A percentile compares a stretch with the other conserved stretches of the same genome.
phyloP scores from a whole-genome alignment of 2,329 filamentous ascomycete species.

The Basipetospora sp. region DNA sequence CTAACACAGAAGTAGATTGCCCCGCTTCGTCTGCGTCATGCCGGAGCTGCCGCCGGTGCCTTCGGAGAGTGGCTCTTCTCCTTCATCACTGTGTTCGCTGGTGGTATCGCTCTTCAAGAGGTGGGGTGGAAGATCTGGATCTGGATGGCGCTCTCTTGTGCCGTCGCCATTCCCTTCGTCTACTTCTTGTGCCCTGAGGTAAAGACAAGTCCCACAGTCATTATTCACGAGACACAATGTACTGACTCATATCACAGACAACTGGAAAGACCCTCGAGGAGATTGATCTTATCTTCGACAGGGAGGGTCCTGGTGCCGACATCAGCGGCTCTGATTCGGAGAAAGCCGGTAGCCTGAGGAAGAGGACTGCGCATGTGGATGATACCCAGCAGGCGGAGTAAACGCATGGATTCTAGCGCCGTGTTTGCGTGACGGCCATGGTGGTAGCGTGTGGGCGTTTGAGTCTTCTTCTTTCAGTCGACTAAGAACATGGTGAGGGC shows the following conservation, averaged over 20 bases:
- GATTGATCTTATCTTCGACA: constrained; percentile 4
- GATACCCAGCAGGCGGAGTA: too few relatives aligned
- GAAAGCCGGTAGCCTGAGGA: too few relatives aligned
- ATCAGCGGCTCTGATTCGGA: too few relatives aligned
- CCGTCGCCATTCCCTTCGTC: constrained; percentile 2
- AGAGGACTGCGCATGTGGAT: too few relatives aligned
- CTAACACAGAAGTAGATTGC: constrained; percentile 5
- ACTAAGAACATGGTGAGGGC: too few relatives aligned
- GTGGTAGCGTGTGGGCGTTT: too few relatives aligned
- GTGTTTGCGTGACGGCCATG: too few relatives aligned
- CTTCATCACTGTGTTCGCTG: constrained; percentile 9
- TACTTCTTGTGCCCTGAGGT: constrained; percentile 6
- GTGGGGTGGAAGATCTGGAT: constrained; percentile 10
- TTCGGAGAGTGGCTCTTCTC: constrained; percentile 10
- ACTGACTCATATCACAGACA: neutral
- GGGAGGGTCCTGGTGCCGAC: too few relatives aligned
- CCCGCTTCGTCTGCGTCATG: constrained; percentile 8
- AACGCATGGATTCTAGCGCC: too few relatives aligned
- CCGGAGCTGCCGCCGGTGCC: constrained; percentile 8
- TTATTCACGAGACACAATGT: neutral
- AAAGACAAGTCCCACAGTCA: neutral
- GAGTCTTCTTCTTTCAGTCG: too few relatives aligned
- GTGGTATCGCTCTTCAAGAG: constrained; percentile 9
- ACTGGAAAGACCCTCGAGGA: constrained; percentile 4
- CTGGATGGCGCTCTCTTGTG: constrained; percentile 9